Evolutionary conservation across 768 basidiomycete genomes (phyloP).

Genomic region (Auriscalpium orientale): DNA sequence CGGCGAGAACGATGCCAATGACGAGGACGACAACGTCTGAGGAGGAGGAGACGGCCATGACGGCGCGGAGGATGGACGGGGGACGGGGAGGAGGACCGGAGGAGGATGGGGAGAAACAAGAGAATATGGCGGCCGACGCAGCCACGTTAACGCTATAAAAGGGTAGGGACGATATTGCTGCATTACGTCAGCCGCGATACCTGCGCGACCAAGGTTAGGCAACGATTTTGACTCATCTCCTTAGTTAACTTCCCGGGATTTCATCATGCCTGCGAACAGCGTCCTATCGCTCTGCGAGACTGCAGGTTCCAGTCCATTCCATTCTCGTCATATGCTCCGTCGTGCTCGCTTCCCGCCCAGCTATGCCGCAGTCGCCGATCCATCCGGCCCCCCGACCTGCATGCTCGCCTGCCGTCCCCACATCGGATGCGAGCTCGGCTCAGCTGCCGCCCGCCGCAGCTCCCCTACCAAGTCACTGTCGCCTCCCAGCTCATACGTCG

Average conservation of each 20-base stretch:
- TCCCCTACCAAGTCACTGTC: slow-evolving; percentile 43
- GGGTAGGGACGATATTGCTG: background rate
- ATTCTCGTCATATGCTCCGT: no score
- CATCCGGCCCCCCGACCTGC: slow-evolving; percentile 12
- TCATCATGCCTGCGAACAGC: background rate
- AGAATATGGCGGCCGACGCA: background rate
- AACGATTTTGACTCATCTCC: background rate
- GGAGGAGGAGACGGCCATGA: slow-evolving; percentile 54
- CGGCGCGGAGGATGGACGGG: slow-evolving; percentile 4
- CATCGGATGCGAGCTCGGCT: slow-evolving; percentile 36
- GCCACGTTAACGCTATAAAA: background rate
- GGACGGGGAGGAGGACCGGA: slow-evolving; percentile 7
- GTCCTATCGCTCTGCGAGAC: background rate
- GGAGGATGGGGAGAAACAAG: slow-evolving; percentile 7
- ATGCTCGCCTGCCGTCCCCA: slow-evolving; percentile 35
- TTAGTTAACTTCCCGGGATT: background rate
- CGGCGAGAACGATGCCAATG: slow-evolving; percentile 69
- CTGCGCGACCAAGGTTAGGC: background rate
- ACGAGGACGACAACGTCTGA: slow-evolving; percentile 69
- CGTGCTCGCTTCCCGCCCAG: no score
- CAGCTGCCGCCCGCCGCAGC: slow-evolving; percentile 26
- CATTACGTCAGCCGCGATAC: background rate
- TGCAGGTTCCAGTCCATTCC: no score
- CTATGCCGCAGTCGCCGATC: no score
- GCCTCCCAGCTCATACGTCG: slow-evolving; percentile 43